Conservation (phyloP, 176 grass and related monocot genomes). For the Bolboschoenus planiculmis region DNA sequence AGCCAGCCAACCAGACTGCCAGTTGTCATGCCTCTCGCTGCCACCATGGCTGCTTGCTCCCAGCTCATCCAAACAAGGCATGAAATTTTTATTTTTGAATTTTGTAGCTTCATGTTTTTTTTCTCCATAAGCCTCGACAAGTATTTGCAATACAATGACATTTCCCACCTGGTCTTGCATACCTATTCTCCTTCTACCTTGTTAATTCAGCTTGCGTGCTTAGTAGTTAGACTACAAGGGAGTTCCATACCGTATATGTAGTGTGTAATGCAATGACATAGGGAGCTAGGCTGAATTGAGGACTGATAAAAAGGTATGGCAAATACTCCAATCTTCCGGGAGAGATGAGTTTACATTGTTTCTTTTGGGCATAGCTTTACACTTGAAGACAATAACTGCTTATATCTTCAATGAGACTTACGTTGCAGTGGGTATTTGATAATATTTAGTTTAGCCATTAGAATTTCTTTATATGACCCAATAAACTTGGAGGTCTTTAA, state of each 20-base stretch:
- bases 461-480: not conserved
- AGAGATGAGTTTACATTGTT: not conserved
- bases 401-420: not conserved
- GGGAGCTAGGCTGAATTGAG: not conserved
- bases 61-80: slow-evolving; percentile 44
- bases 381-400: not conserved
- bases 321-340: not conserved
- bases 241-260: no score
- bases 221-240: not conserved
- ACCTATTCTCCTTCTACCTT: not conserved
- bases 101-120: not conserved
- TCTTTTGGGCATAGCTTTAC: not conserved
- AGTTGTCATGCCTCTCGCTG: slow-evolving; percentile 71
- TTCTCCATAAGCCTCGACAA: not conserved
- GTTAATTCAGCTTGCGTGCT: not conserved
- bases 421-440: not conserved
- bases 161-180: not conserved
- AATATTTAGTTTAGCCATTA: not conserved
- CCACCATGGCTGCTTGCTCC: slow-evolving; percentile 77
- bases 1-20: slow-evolving; percentile 54
- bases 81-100: not conserved
- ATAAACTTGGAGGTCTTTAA: not conserved
- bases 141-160: not conserved
- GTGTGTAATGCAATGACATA: no score
- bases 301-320: not conserved